A percentile compares a stretch with the other conserved stretches of the same genome.
Evolutionary conservation across 2,329 filamentous ascomycete genomes (phyloP).

Genomic region (Akanthomyces muscarius): DNA sequence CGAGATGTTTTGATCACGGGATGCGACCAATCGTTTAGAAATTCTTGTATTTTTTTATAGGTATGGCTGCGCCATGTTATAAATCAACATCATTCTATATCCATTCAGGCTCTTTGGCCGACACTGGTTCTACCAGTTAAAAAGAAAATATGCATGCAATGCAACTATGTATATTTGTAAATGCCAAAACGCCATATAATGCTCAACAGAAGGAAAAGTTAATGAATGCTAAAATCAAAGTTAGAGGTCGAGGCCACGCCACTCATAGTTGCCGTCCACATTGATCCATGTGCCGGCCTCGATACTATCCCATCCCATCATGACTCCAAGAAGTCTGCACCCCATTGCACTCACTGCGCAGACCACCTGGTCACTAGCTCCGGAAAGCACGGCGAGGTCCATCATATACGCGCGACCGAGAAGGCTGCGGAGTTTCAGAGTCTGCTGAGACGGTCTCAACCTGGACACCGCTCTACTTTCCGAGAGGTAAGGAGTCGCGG

Average conservation of each 20-base stretch:
- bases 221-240: conserved; percentile 34
- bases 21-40: no score
- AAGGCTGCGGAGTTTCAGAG: conserved; percentile 66
- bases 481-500: conserved; percentile 23
- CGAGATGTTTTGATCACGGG: background rate
- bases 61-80: background rate
- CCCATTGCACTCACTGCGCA: conserved; percentile 71
- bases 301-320: conserved; percentile 81
- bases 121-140: background rate
- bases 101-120: background rate
- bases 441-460: conserved; percentile 43
- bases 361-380: conserved; percentile 65
- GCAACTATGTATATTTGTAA: conserved; percentile 1
- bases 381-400: conserved; percentile 70
- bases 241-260: conserved; percentile 37
- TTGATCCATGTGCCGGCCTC: conserved; percentile 65
- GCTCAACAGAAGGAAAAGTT: conserved; percentile 10
- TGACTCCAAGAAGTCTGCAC: conserved; percentile 73
- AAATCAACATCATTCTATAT: background rate
- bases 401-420: conserved; percentile 78
- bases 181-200: conserved; percentile 19
- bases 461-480: conserved; percentile 25
- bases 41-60: background rate
- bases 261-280: conserved; percentile 67
- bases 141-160: background rate